Evolutionary conservation across 225 moss, liverwort and hornwort genomes (phyloP).

Genomic region (Anthoceros angustus): DNA sequence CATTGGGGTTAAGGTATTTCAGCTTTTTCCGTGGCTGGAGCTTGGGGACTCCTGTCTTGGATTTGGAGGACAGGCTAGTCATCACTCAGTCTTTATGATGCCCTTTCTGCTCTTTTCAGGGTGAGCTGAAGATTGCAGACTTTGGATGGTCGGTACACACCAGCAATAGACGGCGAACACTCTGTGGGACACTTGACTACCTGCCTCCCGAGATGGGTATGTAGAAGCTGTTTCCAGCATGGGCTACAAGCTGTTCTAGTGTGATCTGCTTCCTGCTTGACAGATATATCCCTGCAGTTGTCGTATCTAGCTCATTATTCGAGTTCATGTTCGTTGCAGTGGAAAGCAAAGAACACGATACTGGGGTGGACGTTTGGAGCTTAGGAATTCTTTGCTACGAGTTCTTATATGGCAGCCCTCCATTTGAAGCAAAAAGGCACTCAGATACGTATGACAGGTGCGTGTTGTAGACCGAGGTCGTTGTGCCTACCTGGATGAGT

Average conservation of each 20-base stretch:
- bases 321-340: slow-evolving; percentile 21
- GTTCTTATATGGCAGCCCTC: slow-evolving; percentile 72
- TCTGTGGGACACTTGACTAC: slow-evolving; percentile 89
- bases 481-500: neutral
- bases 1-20: slow-evolving; percentile 57
- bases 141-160: slow-evolving; percentile 75
- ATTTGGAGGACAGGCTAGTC: too few species aligned
- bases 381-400: slow-evolving; percentile 90
- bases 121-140: slow-evolving; percentile 94
- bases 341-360: slow-evolving; percentile 85
- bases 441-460: slow-evolving; percentile 84
- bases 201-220: slow-evolving; percentile 98
- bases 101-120: slow-evolving; percentile 15
- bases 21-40: neutral
- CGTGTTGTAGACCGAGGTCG: too few species aligned
- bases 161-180: slow-evolving; percentile 63
- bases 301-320: neutral
- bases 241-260: neutral
- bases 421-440: slow-evolving; percentile 80
- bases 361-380: slow-evolving; percentile 94
- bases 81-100: neutral
- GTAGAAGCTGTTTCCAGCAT: neutral
- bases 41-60: too few species aligned
- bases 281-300: too few species aligned
- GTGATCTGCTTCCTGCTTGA: too few species aligned